Evolutionary conservation across 2,329 filamentous ascomycete genomes (phyloP), one percentile per base, ranked within the genome.

Genomic region (Cryphonectria carpinicola): DNA sequence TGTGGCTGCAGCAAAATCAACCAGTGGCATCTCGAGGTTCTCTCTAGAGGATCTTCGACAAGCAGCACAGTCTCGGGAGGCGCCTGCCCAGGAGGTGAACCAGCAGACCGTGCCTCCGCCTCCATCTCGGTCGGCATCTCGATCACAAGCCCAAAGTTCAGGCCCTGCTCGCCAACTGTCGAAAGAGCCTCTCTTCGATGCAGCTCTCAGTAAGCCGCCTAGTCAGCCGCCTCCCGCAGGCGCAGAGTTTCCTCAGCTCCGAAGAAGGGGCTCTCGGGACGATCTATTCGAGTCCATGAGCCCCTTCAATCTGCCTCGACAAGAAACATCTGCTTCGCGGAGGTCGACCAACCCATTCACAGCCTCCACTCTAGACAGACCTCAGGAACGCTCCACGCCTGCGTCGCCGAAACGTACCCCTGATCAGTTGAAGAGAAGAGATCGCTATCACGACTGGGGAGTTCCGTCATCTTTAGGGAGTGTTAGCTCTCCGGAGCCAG

Each of bases 211-310:
- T 17, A 32, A 25, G 46, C 35, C 41, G 52, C 35, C 32, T 11
- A 22, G 6, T 32, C 49, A 37, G 6, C 25, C 46, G 43, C 58
- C 66, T 17, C 46, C 52, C 6, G 37, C 66, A 46, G 66, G 56
- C 19, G 58, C 66, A 35, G 60, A 39, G 32, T 72, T 66, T 39
- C 69, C 66, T n/a, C 62, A 66, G 17, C 66, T 72, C 25, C 66
- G 56, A 28, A 56, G 66, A 22, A 71, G 35, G 56, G 39, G 25
- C 39, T n/a, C 66, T 25, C 69, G n/a, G 22, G 25, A 68, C 4
- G 64, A 72, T 52, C 41, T 63, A 35, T 72, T 72, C 37, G 69
- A 72, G 43, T 63, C 66, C 14, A 46, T 72, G 62, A 72, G 71
- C 17, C 71, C 71, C 3, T 72, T 72, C 66, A 71, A 71, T 25